These are phyloP conservation scores for Claviceps monticola DNA, from an alignment of 2,329 filamentous ascomycete genomes.

Conservation along the genomic window DNA sequence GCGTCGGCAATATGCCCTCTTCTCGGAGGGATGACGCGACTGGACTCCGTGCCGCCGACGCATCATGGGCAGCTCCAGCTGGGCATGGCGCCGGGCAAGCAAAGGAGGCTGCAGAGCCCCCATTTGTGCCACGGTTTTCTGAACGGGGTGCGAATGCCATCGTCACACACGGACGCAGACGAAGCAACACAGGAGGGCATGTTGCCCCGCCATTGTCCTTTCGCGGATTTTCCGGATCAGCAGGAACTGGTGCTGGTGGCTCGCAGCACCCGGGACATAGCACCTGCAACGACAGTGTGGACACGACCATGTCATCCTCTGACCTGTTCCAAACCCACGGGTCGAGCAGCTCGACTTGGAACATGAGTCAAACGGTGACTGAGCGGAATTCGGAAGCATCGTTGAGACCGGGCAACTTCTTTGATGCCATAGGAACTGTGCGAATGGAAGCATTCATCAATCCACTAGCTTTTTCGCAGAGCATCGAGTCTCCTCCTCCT, in stretches of 20 bases:
- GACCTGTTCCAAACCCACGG: slow-evolving; percentile 45
- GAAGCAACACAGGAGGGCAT: slow-evolving; percentile 76
- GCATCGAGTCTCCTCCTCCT: slow-evolving; percentile 31
- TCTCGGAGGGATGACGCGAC: slow-evolving; percentile 22
- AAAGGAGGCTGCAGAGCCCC: slow-evolving; percentile 54
- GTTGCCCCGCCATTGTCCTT: slow-evolving; percentile 57
- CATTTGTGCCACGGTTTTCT: slow-evolving; percentile 55
- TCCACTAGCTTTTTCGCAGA: slow-evolving; percentile 37
- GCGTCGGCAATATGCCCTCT: slow-evolving; percentile 23
- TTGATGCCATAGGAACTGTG: slow-evolving; percentile 79
- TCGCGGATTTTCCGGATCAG: slow-evolving; percentile 59
- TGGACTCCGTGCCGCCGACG: slow-evolving; percentile 25
- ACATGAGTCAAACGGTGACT: slow-evolving; percentile 30
- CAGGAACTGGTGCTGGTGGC: slow-evolving; percentile 19
- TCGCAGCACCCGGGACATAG: slow-evolving; percentile 39
- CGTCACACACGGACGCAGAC: slow-evolving; percentile 58
- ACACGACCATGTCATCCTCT: slow-evolving; percentile 45
- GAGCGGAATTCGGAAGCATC: slow-evolving; percentile 43
- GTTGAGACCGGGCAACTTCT: slow-evolving; percentile 48
- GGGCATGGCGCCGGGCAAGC: slow-evolving; percentile 33
- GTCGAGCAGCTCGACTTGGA: slow-evolving; percentile 31
- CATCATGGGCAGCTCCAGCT: slow-evolving; percentile 22
- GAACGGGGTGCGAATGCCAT: slow-evolving; percentile 35
- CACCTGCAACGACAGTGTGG: slow-evolving; percentile 41
- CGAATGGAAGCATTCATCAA: slow-evolving; percentile 95